phyloP scores from a whole-genome alignment of 371 early-diverging fungal species.

The Zopfochytrium polystomum region DNA sequence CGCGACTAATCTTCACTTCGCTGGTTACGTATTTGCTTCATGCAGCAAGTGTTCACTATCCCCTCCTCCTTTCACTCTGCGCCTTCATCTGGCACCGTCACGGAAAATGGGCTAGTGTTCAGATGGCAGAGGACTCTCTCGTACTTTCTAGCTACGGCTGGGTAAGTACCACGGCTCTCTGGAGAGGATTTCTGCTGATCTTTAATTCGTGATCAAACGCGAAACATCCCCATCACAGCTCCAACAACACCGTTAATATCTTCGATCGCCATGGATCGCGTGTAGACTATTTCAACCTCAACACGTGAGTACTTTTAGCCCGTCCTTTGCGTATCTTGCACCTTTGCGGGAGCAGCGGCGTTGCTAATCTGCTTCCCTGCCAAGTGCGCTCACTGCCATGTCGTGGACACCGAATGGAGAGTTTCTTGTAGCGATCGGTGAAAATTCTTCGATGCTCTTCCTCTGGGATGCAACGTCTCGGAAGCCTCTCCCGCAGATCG shows the following conservation, averaged over 20 bases:
- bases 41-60: constrained; percentile 21
- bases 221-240: constrained; percentile 8
- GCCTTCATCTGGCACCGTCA: constrained; percentile 1
- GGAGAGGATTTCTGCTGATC: neutral
- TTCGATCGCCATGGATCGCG: constrained; percentile 31
- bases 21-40: neutral
- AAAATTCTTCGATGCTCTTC: constrained; percentile 18
- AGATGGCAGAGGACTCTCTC: constrained; percentile 20
- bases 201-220: neutral
- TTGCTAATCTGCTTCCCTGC: constrained; percentile 35
- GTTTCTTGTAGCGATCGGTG: constrained; percentile 30
- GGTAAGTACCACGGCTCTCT: constrained; percentile 5
- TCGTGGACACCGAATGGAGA: constrained; percentile 42
- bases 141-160: constrained; percentile 16
- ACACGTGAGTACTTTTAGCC: constrained; percentile 18
- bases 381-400: too few species aligned
- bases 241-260: constrained; percentile 26
- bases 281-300: constrained; percentile 27
- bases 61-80: constrained; percentile 10
- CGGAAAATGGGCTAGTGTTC: constrained; percentile 9
- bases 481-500: constrained; percentile 19
- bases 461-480: constrained; percentile 39
- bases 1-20: too few species aligned
- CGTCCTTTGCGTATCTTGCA: neutral
- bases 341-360: neutral